phyloP scores from a whole-genome alignment of 148 eudicot genomes.

The Silene conica region DNA sequence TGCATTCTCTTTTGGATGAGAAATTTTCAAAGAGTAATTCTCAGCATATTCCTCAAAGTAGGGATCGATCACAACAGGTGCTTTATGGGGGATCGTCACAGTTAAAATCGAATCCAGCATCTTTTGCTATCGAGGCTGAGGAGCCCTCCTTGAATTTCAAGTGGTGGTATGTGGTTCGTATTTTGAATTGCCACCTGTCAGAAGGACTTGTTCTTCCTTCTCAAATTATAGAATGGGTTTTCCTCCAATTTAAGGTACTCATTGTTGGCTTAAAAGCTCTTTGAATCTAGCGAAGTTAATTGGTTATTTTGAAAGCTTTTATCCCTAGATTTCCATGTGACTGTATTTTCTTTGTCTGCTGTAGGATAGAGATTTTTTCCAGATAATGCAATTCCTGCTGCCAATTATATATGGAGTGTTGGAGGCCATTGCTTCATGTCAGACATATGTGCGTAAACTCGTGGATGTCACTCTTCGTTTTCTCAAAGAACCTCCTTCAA shows the following conservation, averaged over 20 bases:
- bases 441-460: slow-evolving; percentile 72
- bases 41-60: slow-evolving; percentile 38
- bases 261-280: background rate
- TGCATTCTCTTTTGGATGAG: slow-evolving; percentile 75
- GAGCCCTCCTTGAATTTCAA: slow-evolving; percentile 90
- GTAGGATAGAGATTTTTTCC: slow-evolving; percentile 75
- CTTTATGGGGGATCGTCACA: slow-evolving; percentile 52
- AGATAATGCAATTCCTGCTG: slow-evolving; percentile 72
- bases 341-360: slow-evolving; percentile 11
- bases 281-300: background rate
- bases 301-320: background rate
- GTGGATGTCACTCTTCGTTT: slow-evolving; percentile 65
- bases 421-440: slow-evolving; percentile 68
- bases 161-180: slow-evolving; percentile 96
- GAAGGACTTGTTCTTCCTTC: slow-evolving; percentile 84
- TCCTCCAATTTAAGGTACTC: slow-evolving; percentile 83
- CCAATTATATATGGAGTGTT: slow-evolving; percentile 73
- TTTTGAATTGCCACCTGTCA: slow-evolving; percentile 80
- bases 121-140: slow-evolving; percentile 43
- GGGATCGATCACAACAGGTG: slow-evolving; percentile 61
- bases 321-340: slow-evolving; percentile 1
- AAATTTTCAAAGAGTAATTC: slow-evolving; percentile 40
- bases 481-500: slow-evolving; percentile 61
- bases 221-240: slow-evolving; percentile 85
- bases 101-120: slow-evolving; percentile 38